Percentiles rank a stretch among this genome's conserved stretches.
Evolutionary conservation across 2,329 filamentous ascomycete genomes (phyloP).

Genomic region (Claviceps monticola): DNA sequence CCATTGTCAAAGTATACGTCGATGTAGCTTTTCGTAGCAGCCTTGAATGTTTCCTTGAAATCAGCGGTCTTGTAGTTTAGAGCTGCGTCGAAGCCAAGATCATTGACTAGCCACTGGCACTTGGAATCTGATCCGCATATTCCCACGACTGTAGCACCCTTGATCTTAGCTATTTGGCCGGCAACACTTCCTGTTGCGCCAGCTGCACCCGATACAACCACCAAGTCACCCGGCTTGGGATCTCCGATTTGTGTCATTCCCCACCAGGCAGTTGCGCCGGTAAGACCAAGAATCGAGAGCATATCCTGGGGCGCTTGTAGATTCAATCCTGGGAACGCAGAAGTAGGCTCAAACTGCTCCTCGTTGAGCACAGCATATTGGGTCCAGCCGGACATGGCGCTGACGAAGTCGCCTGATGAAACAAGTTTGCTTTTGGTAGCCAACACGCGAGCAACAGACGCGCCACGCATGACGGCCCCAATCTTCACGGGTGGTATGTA

Average conservation of each 20-base stretch:
- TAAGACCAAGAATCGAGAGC: conserved; percentile 49
- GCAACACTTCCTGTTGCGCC: conserved; percentile 66
- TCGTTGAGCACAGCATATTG: conserved; percentile 47
- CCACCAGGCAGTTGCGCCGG: conserved; percentile 63
- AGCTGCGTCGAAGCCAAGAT: conserved; percentile 53
- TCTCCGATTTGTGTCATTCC: conserved; percentile 56
- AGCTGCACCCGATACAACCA: conserved; percentile 65
- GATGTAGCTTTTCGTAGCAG: conserved; percentile 43
- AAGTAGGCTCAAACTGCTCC: conserved; percentile 30
- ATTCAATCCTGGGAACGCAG: conserved; percentile 25
- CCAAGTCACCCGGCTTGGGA: conserved; percentile 55
- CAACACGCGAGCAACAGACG: conserved; percentile 45
- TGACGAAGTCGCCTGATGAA: conserved; percentile 44
- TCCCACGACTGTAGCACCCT: conserved; percentile 48
- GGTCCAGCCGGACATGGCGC: conserved; percentile 46
- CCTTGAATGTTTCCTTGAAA: conserved; percentile 45
- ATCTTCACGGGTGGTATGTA: conserved; percentile 58
- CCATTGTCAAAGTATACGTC: conserved; percentile 62
- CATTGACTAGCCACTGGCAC: conserved; percentile 48
- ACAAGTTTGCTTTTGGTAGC: conserved; percentile 42
- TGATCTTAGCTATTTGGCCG: conserved; percentile 65
- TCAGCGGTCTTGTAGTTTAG: conserved; percentile 55
- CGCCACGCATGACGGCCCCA: conserved; percentile 55
- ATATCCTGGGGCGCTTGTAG: conserved; percentile 38
- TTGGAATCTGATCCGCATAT: conserved; percentile 55